A percentile compares a stretch with the other conserved stretches of the same genome.
phyloP scores from a whole-genome alignment of 1,284 basidiomycete genomes.

The Sphagnurus paluster region DNA sequence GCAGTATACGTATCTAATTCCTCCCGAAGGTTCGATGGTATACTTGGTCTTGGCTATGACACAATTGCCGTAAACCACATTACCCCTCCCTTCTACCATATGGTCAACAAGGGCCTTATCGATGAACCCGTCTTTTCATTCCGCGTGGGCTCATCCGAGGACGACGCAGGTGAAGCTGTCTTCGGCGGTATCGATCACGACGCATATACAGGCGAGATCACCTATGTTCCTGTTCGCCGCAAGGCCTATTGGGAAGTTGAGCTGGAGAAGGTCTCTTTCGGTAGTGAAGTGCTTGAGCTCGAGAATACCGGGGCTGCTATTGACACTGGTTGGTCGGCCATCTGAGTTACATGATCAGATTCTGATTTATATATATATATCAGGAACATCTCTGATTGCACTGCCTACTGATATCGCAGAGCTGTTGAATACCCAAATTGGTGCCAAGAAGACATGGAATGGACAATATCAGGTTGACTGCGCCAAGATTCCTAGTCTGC shows the following conservation, averaged over 20 bases:
- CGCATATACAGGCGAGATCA: constrained; percentile 83
- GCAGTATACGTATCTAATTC: neutral
- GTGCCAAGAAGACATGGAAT: constrained; percentile 91
- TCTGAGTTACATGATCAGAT: neutral
- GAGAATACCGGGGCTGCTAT: constrained; percentile 95
- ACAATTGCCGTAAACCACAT: constrained; percentile 96
- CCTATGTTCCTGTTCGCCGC: constrained; percentile 90
- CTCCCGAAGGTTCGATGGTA: constrained; percentile 83
- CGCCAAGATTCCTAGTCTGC: constrained; percentile 77
- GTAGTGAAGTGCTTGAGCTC: constrained; percentile 82
- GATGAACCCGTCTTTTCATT: constrained; percentile 93
- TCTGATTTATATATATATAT: constrained; percentile 1
- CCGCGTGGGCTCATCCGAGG: constrained; percentile 86
- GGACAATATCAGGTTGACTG: constrained; percentile 96
- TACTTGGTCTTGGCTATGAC: constrained; percentile 93
- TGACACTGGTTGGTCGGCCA: constrained; percentile 73
- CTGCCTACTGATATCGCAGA: constrained; percentile 95
- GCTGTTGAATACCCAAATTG: constrained; percentile 96
- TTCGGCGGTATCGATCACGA: constrained; percentile 90
- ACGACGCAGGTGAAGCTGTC: constrained; percentile 89
- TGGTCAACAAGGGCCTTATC: constrained; percentile 85
- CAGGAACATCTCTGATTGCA: constrained; percentile 90
- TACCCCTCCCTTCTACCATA: constrained; percentile 93
- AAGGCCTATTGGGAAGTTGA: constrained; percentile 99
- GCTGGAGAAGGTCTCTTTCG: constrained; percentile 84